Evolutionary conservation across 495 filamentous ascomycete species (phyloP), one percentile per base, ranked within the genome.

Genomic region (Trichocladium antarcticum): DNA sequence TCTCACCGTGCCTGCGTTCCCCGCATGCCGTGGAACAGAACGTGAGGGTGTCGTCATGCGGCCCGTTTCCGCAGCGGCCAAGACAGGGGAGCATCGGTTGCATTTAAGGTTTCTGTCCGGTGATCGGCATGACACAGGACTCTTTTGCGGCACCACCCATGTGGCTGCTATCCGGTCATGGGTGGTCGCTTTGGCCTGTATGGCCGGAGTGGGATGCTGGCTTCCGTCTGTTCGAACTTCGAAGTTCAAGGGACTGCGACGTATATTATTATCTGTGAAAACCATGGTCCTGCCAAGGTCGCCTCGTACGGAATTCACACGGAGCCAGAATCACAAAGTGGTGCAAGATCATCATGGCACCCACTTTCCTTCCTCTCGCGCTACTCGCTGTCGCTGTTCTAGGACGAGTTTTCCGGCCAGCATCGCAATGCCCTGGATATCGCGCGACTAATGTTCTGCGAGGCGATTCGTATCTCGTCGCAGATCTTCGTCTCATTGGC

Each of bases 401-500:
- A 0, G 44, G 1, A 5, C 34, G 37, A 3, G 12, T 46, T 7
- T n/a, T 22, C 2, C 34, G 8, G 5, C 34, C 35, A 5, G 34
- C 41, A 5, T 16, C 32, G 6, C 32, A 20, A 5, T 93, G 85
- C 53, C 79, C 82, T 6, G 87, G 87, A 5, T 93, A 93, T 57
- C 72, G 66, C 14, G 85, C 80, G 37, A 73, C 68, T 16, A 82
- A 87, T 61, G 66, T 89, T 24, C 60, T 69, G 24, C 64, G 73
- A 24, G 69, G 60, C 1, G 61, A 62, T 6, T 68, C 68, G 0
- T 67, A 69, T 11, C 63, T 83, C n/a, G 74, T 69, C 2, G 86
- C 84, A 0, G 76, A 84, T 37, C 69, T 93, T 49, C 72, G 55
- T 9, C 66, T 90, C 0, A 79, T 81, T 0, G 59, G 72, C 17